A percentile compares a stretch with the other conserved stretches of the same genome.
These are phyloP conservation scores for Solanum rostratum DNA, from an alignment of 257 asterid genomes.

Conservation along the genomic window DNA sequence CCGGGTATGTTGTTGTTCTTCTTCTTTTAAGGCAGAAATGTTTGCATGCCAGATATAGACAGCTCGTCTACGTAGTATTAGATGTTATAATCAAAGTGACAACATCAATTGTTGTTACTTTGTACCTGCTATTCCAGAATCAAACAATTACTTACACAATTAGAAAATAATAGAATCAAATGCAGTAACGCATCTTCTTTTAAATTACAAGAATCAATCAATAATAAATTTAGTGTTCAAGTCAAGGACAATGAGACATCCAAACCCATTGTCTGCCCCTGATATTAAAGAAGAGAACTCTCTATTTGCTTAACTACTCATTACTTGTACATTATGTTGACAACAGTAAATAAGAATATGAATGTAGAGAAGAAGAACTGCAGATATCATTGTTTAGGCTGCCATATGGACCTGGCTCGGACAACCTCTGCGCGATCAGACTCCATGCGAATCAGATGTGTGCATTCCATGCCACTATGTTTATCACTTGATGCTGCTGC, in stretches of 20 bases:
- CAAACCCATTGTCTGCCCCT: background rate
- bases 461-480: slow-evolving; percentile 27
- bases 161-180: background rate
- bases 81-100: background rate
- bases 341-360: background rate
- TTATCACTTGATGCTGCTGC: background rate
- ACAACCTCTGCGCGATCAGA: slow-evolving; percentile 55
- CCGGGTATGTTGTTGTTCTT: too few species aligned
- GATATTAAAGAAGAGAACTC: background rate
- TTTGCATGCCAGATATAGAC: too few species aligned
- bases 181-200: background rate
- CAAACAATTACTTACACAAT: background rate
- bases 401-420: slow-evolving; percentile 78
- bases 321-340: background rate
- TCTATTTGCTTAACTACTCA: background rate
- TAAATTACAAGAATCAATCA: background rate
- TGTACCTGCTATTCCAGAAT: background rate
- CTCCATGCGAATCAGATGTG: slow-evolving; percentile 80
- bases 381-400: slow-evolving; percentile 15
- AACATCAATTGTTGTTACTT: background rate
- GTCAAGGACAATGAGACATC: background rate
- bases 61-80: too few species aligned
- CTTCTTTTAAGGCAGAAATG: too few species aligned
- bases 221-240: background rate
- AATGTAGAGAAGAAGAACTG: background rate